phyloP scores from a whole-genome alignment of 164 flowering plant species.

The Buxus sempervirens region DNA sequence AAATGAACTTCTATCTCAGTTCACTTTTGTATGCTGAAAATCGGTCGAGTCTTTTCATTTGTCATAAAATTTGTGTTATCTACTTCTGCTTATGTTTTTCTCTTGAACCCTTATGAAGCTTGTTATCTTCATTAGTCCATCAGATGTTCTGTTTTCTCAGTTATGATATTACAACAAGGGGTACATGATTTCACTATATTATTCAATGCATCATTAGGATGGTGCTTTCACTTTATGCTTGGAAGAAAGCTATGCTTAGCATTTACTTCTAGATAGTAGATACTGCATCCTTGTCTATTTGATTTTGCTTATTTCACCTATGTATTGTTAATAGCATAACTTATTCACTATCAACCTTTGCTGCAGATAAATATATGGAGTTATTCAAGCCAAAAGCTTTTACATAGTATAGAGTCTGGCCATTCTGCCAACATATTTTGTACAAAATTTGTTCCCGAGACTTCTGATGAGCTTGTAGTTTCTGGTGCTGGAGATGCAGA shows the following conservation, averaged over 20 bases:
- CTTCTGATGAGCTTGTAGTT: slow-evolving; percentile 86
- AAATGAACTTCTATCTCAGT: background rate
- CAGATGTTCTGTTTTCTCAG: background rate
- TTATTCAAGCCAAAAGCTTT: slow-evolving; percentile 57
- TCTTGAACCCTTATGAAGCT: background rate
- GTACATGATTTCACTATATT: background rate
- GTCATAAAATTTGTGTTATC: background rate
- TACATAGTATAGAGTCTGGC: slow-evolving; percentile 80
- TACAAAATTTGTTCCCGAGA: slow-evolving; percentile 90
- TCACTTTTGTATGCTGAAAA: no score
- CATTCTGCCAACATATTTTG: slow-evolving; percentile 93
- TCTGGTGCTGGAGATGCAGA: slow-evolving; percentile 97
- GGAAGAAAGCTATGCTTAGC: background rate
- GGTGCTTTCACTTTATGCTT: background rate
- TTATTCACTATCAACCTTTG: background rate
- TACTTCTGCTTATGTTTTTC: background rate
- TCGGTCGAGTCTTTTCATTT: background rate
- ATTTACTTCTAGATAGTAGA: background rate
- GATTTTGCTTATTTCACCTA: background rate
- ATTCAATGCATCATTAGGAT: background rate
- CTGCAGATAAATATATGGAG: slow-evolving; percentile 84
- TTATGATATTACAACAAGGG: background rate
- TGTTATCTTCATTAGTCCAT: background rate
- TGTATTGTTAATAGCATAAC: background rate
- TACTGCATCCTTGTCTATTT: background rate